Percentiles rank a stretch among this genome's conserved stretches.
phyloP scores from a whole-genome alignment of 2,329 filamentous ascomycete genomes.

The Anisogramma anomala region DNA sequence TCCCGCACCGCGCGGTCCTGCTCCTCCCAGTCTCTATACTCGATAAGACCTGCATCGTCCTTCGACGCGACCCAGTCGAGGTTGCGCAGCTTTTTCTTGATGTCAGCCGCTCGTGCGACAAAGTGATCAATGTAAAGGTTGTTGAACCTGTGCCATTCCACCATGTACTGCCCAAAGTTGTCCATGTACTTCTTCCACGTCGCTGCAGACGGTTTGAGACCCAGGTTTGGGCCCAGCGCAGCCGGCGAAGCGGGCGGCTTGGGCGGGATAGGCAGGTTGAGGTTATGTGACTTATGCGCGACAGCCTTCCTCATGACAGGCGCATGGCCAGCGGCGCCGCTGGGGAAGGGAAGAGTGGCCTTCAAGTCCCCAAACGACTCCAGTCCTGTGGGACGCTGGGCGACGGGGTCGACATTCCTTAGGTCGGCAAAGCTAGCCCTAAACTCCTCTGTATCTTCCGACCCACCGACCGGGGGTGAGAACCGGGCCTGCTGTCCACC shows the following conservation, averaged over 20 bases:
- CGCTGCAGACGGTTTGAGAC: constrained; percentile 30
- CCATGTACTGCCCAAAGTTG: constrained; percentile 43
- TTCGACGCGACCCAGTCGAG: constrained; percentile 34
- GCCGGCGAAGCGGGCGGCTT: constrained; percentile 36
- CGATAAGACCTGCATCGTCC: constrained; percentile 36
- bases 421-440: constrained; percentile 42
- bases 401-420: constrained; percentile 44
- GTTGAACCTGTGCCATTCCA: constrained; percentile 40
- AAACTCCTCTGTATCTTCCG: constrained; percentile 46
- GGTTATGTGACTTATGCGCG: constrained; percentile 29
- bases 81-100: constrained; percentile 26
- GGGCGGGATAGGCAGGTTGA: constrained; percentile 38
- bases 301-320: constrained; percentile 24
- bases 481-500: constrained; percentile 1
- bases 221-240: constrained; percentile 28
- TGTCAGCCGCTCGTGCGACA: constrained; percentile 35
- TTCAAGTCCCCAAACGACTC: constrained; percentile 45
- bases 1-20: constrained; percentile 53
- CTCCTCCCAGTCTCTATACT: constrained; percentile 49
- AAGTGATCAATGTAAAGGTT: constrained; percentile 45
- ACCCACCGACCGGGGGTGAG: constrained; percentile 27
- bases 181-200: constrained; percentile 41
- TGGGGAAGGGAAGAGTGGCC: constrained; percentile 46
- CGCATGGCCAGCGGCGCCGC: constrained; percentile 33
- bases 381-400: constrained; percentile 35